Conservation (phyloP, 441 rosid genomes). For the Euphorbia neoarborescens region DNA sequence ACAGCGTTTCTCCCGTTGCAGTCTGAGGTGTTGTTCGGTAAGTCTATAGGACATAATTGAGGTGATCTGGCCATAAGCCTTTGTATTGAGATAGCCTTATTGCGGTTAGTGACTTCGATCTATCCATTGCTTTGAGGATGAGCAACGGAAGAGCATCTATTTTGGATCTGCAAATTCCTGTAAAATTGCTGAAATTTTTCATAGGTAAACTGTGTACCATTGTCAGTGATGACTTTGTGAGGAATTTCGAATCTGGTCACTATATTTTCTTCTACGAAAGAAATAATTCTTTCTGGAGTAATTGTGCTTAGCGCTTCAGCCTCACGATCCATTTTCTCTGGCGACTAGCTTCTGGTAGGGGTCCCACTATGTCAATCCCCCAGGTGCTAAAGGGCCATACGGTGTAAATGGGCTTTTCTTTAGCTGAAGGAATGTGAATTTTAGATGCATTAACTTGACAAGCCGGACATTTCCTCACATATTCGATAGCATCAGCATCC, state of each 20-base stretch:
- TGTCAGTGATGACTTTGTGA: neutral
- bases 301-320: neutral
- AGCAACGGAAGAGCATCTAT: neutral
- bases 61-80: neutral
- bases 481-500: neutral
- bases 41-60: neutral
- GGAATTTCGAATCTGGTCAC: neutral
- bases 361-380: neutral
- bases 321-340: neutral
- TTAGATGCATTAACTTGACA: neutral
- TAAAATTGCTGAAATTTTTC: no score
- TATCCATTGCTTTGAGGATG: neutral
- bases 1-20: no score
- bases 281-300: neutral
- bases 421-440: neutral
- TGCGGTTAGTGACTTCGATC: neutral
- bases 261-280: neutral
- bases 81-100: no score
- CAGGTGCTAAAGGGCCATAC: neutral
- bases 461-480: neutral
- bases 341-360: neutral
- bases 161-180: no score
- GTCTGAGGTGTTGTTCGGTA: neutral
- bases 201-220: neutral
- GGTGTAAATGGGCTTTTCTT: no score